Base-by-base conservation (phyloP, 768 basidiomycete species). In the Krasilnikovozyma curviuscula region DNA sequence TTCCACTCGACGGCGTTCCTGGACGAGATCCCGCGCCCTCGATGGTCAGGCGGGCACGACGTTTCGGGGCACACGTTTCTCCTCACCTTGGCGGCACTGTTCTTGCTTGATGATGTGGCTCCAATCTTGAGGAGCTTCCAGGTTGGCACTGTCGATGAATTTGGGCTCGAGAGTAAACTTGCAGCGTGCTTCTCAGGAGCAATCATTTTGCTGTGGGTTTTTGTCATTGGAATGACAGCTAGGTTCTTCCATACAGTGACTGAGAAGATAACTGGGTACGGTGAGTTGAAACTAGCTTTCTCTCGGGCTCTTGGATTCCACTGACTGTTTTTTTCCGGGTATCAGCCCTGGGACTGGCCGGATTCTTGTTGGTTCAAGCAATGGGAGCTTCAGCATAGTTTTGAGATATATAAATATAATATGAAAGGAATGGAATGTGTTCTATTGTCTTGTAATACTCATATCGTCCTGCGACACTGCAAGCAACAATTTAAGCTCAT, bases 191-290 rank as follows among this genome's bases (percentile, higher is more conserved):
- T 16, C 30, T 44, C 35, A 6, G 9, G 7, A 3, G n/a, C 23
- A 7, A 25, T 14, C 18, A 42, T 4, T 34, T 18, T 23, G n/a
- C 21, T 19, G 13, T 16, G 12, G 28, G 30, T 18, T 21, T 30
- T 0, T 32, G 7, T 12, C n/a, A 18, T 14, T 46, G 50, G 44
- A 14, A 46, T 46, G 44, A 52, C 50, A 21, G 45, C 50, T 10
- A 43, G 46, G 32, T 52, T 40, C 30, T 52, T 52, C 46, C 50
- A 52, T 46, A 52, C 50, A 18, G 32, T 47, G 12, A 40, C 41
- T 10, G 50, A 52, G 24, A 52, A 52, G 39, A 40, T 43, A 23
- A 47, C 50, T 1, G 50, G 50, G 13, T 27, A 46, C n/a, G 10
- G 48, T 49, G 10, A 14, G 40, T 49, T n/a, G n/a, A n/a, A n/a